These are phyloP conservation scores for Exophiala oligosperma DNA, from an alignment of 2,329 filamentous ascomycete species.

Conservation along the genomic window DNA sequence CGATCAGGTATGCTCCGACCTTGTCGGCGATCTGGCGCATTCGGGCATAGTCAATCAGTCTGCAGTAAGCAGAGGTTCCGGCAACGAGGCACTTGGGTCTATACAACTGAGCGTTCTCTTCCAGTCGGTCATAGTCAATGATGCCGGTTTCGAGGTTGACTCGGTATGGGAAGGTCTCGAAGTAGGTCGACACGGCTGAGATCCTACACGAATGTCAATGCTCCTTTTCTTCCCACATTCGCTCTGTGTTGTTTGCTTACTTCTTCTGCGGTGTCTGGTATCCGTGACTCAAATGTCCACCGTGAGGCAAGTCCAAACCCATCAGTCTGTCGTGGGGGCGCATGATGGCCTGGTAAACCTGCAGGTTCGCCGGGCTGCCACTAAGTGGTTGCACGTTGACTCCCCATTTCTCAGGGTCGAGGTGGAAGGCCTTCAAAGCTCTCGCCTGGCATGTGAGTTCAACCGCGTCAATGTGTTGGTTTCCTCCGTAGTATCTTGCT, in stretches of 20 bases:
- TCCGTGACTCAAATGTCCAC: constrained; percentile 92
- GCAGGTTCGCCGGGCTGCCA: constrained; percentile 72
- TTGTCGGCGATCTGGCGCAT: constrained; percentile 96
- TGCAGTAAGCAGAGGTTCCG: constrained; percentile 97
- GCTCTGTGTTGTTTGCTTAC: constrained; percentile 30
- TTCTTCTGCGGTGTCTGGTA: constrained; percentile 97
- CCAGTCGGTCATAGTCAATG: constrained; percentile 93
- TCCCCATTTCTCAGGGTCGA: constrained; percentile 86
- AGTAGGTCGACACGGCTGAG: constrained; percentile 97
- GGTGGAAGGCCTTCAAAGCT: constrained; percentile 81
- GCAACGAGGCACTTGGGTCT: constrained; percentile 95
- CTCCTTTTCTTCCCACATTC: neutral
- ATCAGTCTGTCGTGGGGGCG: constrained; percentile 93
- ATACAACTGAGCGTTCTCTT: constrained; percentile 88
- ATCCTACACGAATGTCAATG: constrained; percentile 51
- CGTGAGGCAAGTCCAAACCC: constrained; percentile 92
- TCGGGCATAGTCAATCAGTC: constrained; percentile 91
- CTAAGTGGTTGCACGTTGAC: constrained; percentile 93
- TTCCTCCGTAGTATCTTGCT: constrained; percentile 93
- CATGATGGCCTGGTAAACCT: constrained; percentile 94
- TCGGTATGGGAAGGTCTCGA: constrained; percentile 97
- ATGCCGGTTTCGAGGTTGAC: constrained; percentile 76
- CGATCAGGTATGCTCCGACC: constrained; percentile 89
- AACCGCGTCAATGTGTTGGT: constrained; percentile 90
- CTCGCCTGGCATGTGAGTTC: constrained; percentile 88